Conservation (phyloP, 1,284 basidiomycete genomes). For the Mycosarcoma maydis region DNA sequence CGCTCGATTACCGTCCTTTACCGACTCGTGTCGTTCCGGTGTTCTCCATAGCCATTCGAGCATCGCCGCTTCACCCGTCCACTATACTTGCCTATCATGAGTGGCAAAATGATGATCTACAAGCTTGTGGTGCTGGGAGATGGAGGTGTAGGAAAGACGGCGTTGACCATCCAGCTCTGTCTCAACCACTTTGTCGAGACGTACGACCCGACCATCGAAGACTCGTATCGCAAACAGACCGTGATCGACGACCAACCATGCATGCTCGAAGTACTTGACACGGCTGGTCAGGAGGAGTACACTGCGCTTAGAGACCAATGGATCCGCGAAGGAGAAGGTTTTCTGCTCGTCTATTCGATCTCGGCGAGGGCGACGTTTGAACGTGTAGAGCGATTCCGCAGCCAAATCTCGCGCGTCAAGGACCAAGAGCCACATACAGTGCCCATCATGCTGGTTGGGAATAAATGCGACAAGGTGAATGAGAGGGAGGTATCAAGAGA, state of each 20-base stretch:
- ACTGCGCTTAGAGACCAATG: constrained; percentile 68
- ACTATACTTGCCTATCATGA: constrained; percentile 38
- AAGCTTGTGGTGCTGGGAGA: constrained; percentile 94
- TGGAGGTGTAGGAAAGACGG: constrained; percentile 97
- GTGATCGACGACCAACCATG: constrained; percentile 68
- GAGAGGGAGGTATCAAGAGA: constrained; percentile 77
- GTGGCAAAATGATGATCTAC: constrained; percentile 70
- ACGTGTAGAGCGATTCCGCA: constrained; percentile 66
- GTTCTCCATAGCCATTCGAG: not conserved
- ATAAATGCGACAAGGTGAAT: constrained; percentile 82
- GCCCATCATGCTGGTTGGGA: constrained; percentile 87
- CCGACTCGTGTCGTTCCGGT: constrained; percentile 1
- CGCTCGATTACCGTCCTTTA: not conserved
- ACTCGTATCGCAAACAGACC: constrained; percentile 68
- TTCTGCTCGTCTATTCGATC: constrained; percentile 68
- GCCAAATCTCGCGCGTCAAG: constrained; percentile 66
- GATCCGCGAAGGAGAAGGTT: constrained; percentile 69
- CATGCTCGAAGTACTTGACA: constrained; percentile 84
- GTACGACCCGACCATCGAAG: constrained; percentile 68
- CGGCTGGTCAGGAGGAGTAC: constrained; percentile 79
- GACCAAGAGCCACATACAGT: constrained; percentile 67
- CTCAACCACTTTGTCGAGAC: constrained; percentile 63
- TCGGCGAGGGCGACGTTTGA: constrained; percentile 68
- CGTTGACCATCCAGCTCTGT: constrained; percentile 78
- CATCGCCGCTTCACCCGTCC: not conserved